Evolutionary conservation across 169 alveolate genomes (phyloP).

Genomic region (Plasmodium adleri): DNA sequence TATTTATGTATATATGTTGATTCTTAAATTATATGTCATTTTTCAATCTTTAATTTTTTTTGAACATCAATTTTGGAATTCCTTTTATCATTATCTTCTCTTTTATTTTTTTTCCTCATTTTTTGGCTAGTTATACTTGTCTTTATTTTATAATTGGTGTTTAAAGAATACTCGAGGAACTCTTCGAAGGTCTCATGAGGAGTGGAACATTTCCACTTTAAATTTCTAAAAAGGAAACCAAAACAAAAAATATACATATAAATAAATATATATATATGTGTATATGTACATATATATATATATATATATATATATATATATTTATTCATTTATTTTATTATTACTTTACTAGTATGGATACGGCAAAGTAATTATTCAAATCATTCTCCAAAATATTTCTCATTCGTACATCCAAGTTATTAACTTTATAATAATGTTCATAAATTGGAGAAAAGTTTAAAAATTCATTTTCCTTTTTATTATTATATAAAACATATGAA

Average conservation of each 20-base stretch:
- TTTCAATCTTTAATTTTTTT: constrained; percentile 23
- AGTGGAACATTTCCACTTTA: constrained; percentile 58
- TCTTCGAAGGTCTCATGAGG: constrained; percentile 56
- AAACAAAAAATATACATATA: background rate
- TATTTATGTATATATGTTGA: background rate
- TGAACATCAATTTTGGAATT: background rate
- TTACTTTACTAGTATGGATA: constrained; percentile 49
- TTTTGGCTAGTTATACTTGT: background rate
- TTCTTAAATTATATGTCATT: background rate
- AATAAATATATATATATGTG: background rate
- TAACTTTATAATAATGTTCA: constrained; percentile 63
- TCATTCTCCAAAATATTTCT: constrained; percentile 45
- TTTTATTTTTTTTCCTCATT: constrained; percentile 15
- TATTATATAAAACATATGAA: constrained; percentile 39
- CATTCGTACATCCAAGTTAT: constrained; percentile 27
- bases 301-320: background rate
- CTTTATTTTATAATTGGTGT: constrained; percentile 6
- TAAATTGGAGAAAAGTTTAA: constrained; percentile 57
- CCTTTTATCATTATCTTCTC: constrained; percentile 5
- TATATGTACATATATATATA: background rate
- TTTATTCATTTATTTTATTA: background rate
- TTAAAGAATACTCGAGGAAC: constrained; percentile 29
- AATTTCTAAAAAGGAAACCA: constrained; percentile 12
- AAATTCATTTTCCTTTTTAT: constrained; percentile 6
- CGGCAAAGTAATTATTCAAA: constrained; percentile 22